Percentiles rank a stretch among this genome's conserved stretches.
phyloP scores from a whole-genome alignment of 306 rosid species.

The Alnus glutinosa region DNA sequence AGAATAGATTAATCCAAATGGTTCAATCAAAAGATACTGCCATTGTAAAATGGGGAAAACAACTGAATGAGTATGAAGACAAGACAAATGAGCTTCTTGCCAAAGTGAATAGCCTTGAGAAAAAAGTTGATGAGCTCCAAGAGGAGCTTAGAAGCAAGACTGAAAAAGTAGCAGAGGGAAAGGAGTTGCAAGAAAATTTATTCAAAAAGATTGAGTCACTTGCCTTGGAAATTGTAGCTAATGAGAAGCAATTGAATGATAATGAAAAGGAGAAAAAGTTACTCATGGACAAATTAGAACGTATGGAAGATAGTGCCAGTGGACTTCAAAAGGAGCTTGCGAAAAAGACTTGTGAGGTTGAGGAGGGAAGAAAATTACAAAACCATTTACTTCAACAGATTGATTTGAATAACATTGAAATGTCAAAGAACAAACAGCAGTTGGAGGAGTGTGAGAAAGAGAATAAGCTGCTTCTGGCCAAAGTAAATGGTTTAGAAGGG shows the following conservation, averaged over 20 bases:
- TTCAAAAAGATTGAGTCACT: conserved; percentile 30
- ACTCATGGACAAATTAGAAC: conserved; percentile 35
- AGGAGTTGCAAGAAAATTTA: conserved; percentile 30
- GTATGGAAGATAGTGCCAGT: conserved; percentile 41
- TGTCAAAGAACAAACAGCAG: conserved; percentile 28
- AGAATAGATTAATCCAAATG: conserved; percentile 39
- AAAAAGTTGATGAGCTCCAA: conserved; percentile 36
- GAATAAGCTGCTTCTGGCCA: conserved; percentile 38
- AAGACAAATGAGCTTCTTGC: conserved; percentile 30
- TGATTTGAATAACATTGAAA: conserved; percentile 31
- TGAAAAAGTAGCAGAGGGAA: conserved; percentile 30
- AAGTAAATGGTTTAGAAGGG: conserved; percentile 40
- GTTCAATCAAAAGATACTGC: conserved; percentile 44
- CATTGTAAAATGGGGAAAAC: conserved; percentile 32
- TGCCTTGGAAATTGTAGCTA: conserved; percentile 34
- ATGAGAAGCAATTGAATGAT: conserved; percentile 28
- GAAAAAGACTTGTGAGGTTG: conserved; percentile 41
- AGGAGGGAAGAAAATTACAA: conserved; percentile 34
- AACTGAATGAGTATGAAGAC: conserved; percentile 48
- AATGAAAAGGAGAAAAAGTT: conserved; percentile 45
- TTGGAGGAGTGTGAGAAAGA: conserved; percentile 42
- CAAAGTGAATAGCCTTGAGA: conserved; percentile 35
- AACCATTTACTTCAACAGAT: conserved; percentile 20
- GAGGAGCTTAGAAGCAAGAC: conserved; percentile 36
- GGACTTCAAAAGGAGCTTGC: conserved; percentile 30